Conservation (phyloP, 2,329 filamentous ascomycete species). For the Sphaerulina vaccinii region DNA sequence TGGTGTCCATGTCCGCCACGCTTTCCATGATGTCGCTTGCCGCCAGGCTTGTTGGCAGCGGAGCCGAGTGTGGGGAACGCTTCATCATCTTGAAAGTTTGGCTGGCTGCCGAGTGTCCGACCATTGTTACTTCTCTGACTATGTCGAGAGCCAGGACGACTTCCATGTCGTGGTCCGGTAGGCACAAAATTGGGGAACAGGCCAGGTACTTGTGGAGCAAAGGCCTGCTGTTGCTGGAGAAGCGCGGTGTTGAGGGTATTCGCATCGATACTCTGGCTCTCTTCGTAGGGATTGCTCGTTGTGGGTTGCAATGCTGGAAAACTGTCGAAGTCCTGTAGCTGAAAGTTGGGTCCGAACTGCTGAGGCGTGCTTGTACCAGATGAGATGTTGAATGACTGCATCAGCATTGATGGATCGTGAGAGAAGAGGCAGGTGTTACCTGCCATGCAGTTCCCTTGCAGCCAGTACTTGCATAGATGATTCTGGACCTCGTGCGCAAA, state of each 20-base stretch:
- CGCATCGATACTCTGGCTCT: constrained; percentile 38
- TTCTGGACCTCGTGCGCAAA: constrained; percentile 96
- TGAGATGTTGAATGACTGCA: constrained; percentile 76
- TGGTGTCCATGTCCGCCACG: constrained; percentile 71
- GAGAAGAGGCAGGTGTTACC: constrained; percentile 95
- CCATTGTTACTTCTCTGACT: constrained; percentile 72
- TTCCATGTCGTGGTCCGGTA: constrained; percentile 43
- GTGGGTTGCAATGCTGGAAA: constrained; percentile 71
- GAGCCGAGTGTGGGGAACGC: constrained; percentile 89
- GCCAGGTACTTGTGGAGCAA: constrained; percentile 57
- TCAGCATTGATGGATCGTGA: constrained; percentile 84
- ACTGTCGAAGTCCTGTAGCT: constrained; percentile 77
- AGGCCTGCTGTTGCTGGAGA: constrained; percentile 45
- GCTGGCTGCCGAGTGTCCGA: constrained; percentile 61
- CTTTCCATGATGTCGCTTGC: constrained; percentile 92
- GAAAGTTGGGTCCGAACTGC: constrained; percentile 65
- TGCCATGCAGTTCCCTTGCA: constrained; percentile 91
- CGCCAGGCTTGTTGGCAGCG: constrained; percentile 64
- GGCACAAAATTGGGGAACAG: constrained; percentile 62
- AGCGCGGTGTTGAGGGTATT: constrained; percentile 46
- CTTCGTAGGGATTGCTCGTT: constrained; percentile 46
- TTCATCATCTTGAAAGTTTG: constrained; percentile 80
- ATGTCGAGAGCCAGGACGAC: constrained; percentile 76
- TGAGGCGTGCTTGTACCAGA: constrained; percentile 62
- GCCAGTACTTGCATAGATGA: constrained; percentile 99